These are phyloP conservation scores for Metschnikowia bowlesiae DNA, from an alignment of 805 yeast genomes.

Conservation along the genomic window DNA sequence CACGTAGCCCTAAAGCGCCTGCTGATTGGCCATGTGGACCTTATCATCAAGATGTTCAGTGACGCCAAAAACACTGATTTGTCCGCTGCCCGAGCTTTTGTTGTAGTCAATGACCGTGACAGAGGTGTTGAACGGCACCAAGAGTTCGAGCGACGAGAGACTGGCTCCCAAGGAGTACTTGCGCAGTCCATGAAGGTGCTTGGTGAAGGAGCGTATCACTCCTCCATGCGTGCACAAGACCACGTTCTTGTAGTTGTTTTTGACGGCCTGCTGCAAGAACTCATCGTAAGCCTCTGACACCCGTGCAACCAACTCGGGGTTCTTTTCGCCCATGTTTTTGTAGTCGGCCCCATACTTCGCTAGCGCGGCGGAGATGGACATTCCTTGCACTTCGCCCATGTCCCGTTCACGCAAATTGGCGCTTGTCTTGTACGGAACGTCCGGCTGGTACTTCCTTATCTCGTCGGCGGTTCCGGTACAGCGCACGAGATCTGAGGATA, in stretches of 20 bases:
- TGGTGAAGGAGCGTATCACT: constrained; percentile 57
- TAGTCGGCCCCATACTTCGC: constrained; percentile 51
- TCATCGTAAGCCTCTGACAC: constrained; percentile 44
- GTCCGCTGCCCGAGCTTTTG: constrained; percentile 36
- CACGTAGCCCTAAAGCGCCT: background rate
- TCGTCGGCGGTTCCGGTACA: constrained; percentile 56
- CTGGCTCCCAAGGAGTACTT: constrained; percentile 36
- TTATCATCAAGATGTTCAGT: constrained; percentile 61
- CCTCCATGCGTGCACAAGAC: constrained; percentile 79
- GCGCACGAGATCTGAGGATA: constrained; percentile 52
- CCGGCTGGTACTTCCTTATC: constrained; percentile 30
- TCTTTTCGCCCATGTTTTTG: constrained; percentile 63
- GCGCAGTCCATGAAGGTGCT: constrained; percentile 42
- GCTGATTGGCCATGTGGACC: constrained; percentile 20
- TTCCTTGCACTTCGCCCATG: constrained; percentile 77
- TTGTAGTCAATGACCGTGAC: constrained; percentile 61
- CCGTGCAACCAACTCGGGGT: constrained; percentile 43
- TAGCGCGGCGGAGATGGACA: constrained; percentile 65
- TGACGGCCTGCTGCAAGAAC: constrained; percentile 35
- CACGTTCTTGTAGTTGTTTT: constrained; percentile 42
- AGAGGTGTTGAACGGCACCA: constrained; percentile 73
- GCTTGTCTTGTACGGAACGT: constrained; percentile 21
- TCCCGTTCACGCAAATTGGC: constrained; percentile 57
- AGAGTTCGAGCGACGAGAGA: constrained; percentile 37
- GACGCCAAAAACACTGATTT: constrained; percentile 55